Conservation (phyloP, 139 green algal genomes). For the Volvox reticuliferus region DNA sequence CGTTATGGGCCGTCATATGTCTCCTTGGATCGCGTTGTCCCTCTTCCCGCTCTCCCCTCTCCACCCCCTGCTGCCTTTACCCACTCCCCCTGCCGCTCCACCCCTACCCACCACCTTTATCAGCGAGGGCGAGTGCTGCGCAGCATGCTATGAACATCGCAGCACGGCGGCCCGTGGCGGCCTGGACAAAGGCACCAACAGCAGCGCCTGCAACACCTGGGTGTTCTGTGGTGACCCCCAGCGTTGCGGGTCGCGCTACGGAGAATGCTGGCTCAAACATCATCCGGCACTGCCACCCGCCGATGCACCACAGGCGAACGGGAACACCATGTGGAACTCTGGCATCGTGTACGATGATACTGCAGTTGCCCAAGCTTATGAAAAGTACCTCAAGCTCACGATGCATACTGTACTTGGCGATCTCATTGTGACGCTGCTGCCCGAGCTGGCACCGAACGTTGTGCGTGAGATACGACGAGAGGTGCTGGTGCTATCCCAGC, state of each 20-base stretch:
- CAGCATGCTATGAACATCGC: constrained; percentile 28
- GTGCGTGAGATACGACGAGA: constrained; percentile 45
- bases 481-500: background rate
- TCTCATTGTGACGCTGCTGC: constrained; percentile 38
- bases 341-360: background rate
- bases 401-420: constrained; percentile 16
- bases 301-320: background rate
- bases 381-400: constrained; percentile 1
- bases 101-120: background rate
- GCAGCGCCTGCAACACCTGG: constrained; percentile 37
- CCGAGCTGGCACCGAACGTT: constrained; percentile 39
- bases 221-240: constrained; percentile 25
- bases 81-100: background rate
- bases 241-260: constrained; percentile 11
- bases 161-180: constrained; percentile 1
- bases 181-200: constrained; percentile 22
- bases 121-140: constrained; percentile 21
- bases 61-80: background rate
- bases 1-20: background rate
- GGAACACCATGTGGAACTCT: background rate
- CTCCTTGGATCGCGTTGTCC: background rate
- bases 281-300: background rate
- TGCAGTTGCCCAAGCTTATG: background rate
- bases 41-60: background rate
- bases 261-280: constrained; percentile 44